phyloP scores from a whole-genome alignment of 2,329 filamentous ascomycete species.

The Pseudocercospora musae region DNA sequence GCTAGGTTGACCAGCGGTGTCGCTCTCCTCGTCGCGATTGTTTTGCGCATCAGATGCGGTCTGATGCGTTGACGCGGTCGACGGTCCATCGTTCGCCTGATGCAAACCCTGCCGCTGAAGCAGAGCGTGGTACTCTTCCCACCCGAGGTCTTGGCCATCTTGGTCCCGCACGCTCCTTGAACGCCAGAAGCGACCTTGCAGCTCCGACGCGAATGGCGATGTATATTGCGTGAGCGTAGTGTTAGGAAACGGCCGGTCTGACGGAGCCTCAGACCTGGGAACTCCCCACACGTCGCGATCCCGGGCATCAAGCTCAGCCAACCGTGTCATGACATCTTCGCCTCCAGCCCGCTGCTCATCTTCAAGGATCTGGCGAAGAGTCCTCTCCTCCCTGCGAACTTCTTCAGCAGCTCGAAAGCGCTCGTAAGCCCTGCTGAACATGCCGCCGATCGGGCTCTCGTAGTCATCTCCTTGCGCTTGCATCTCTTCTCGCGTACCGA shows the following conservation, averaged over 20 bases:
- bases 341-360: constrained; percentile 29
- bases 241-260: constrained; percentile 5
- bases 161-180: background rate
- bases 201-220: background rate
- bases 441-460: constrained; percentile 46
- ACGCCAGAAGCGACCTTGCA: background rate
- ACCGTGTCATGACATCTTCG: constrained; percentile 17
- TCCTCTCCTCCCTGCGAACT: constrained; percentile 34
- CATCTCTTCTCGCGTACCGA: constrained; percentile 48
- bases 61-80: background rate
- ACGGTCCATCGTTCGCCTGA: constrained; percentile 5
- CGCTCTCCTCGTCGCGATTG: background rate
- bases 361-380: constrained; percentile 32
- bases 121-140: constrained; percentile 33
- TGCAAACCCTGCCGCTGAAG: constrained; percentile 28
- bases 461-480: constrained; percentile 46
- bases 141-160: constrained; percentile 10
- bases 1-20: constrained; percentile 16
- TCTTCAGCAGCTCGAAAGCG: constrained; percentile 45
- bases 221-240: constrained; percentile 8
- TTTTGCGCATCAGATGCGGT: background rate
- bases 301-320: constrained; percentile 23
- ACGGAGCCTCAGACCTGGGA: constrained; percentile 14
- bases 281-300: constrained; percentile 35
- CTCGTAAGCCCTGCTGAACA: constrained; percentile 46